Conservation (phyloP, 495 filamentous ascomycete genomes). For the Tetracladium marchalianum region DNA sequence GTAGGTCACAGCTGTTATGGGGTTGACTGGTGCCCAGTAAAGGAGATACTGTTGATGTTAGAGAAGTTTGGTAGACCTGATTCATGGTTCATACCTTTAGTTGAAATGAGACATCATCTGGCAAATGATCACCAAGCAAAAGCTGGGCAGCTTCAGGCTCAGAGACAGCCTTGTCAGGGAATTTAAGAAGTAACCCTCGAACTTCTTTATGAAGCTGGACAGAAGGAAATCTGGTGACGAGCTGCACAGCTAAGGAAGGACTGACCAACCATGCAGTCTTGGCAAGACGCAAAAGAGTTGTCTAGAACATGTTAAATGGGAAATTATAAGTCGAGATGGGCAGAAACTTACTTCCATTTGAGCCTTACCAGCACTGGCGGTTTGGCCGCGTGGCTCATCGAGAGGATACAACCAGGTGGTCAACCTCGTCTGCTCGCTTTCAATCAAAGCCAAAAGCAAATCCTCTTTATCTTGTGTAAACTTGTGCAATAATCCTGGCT, state of each 20-base stretch:
- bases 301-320: slow-evolving; percentile 23
- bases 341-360: slow-evolving; percentile 38
- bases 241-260: slow-evolving; percentile 73
- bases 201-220: slow-evolving; percentile 61
- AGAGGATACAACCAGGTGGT: slow-evolving; percentile 86
- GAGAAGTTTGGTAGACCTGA: slow-evolving; percentile 7
- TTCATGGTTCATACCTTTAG: slow-evolving; percentile 51
- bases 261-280: slow-evolving; percentile 77
- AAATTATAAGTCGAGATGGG: no score
- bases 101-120: slow-evolving; percentile 70
- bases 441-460: slow-evolving; percentile 64
- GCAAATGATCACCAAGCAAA: slow-evolving; percentile 65
- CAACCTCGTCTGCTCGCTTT: slow-evolving; percentile 77
- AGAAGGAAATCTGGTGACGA: slow-evolving; percentile 69
- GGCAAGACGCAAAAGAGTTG: slow-evolving; percentile 48
- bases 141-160: slow-evolving; percentile 76
- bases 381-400: slow-evolving; percentile 44
- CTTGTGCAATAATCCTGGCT: slow-evolving; percentile 43
- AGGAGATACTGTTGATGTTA: slow-evolving; percentile 64
- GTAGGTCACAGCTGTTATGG: slow-evolving; percentile 83
- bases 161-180: slow-evolving; percentile 66
- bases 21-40: slow-evolving; percentile 91
- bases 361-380: slow-evolving; percentile 24
- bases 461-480: slow-evolving; percentile 70
- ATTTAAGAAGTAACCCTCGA: slow-evolving; percentile 66